phyloP scores from a whole-genome alignment of 2,329 filamentous ascomycete species.

The Microsporum canis region DNA sequence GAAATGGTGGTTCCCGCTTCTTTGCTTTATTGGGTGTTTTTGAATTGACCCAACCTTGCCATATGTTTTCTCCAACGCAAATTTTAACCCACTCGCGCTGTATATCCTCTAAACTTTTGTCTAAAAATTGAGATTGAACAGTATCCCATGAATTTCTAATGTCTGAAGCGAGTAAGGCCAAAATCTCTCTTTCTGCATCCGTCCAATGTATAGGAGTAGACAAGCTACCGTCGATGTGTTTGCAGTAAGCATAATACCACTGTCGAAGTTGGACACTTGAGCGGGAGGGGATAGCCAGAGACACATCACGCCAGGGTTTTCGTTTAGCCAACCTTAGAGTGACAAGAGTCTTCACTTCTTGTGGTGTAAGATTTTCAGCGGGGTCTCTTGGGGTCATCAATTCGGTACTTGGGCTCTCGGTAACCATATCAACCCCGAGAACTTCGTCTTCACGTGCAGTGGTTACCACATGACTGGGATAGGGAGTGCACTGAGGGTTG shows the following conservation, averaged over 20 bases:
- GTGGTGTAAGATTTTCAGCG: background rate
- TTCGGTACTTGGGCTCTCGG: background rate
- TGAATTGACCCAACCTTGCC: background rate
- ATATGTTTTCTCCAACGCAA: slow-evolving; percentile 2
- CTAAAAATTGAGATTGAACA: slow-evolving; percentile 9
- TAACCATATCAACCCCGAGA: background rate
- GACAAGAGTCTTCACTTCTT: slow-evolving; percentile 10
- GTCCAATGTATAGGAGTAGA: background rate
- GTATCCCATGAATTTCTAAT: slow-evolving; percentile 8
- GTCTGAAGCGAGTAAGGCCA: slow-evolving; percentile 3
- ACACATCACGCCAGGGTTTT: slow-evolving; percentile 11
- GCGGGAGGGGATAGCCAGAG: slow-evolving; percentile 7
- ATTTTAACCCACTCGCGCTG: slow-evolving; percentile 11
- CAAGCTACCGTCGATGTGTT: background rate
- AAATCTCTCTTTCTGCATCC: background rate
- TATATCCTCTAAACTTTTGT: slow-evolving; percentile 8
- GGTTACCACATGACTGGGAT: background rate
- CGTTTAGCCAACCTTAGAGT: slow-evolving; percentile 9
- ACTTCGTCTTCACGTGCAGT: background rate
- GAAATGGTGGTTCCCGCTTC: background rate
- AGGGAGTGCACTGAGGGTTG: background rate
- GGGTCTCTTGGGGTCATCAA: background rate
- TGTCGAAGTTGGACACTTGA: slow-evolving; percentile 7
- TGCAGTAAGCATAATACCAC: slow-evolving; percentile 12
- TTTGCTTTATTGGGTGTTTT: slow-evolving; percentile 1